phyloP scores from a whole-genome alignment of 169 alveolate genomes.

The Eimeria falciformis region DNA sequence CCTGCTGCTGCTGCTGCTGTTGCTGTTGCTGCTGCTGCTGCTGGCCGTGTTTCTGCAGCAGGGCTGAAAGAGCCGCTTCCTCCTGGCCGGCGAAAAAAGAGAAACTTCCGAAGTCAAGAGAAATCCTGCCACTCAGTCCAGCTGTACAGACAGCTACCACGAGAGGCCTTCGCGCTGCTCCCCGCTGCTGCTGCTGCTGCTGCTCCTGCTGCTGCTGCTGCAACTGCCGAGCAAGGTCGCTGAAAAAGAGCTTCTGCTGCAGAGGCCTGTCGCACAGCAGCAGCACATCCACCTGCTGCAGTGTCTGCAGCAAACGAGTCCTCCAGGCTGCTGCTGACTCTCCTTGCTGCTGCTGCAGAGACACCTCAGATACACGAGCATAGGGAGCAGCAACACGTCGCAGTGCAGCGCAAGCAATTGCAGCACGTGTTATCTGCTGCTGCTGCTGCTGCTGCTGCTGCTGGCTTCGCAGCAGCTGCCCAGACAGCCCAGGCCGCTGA shows the following conservation, averaged over 20 bases:
- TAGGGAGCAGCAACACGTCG: constrained; percentile 53
- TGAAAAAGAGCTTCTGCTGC: constrained; percentile 35
- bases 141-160: constrained; percentile 71
- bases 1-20: neutral
- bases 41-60: constrained; percentile 48
- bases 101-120: constrained; percentile 73
- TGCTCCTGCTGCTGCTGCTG: constrained; percentile 20
- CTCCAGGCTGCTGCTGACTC: constrained; percentile 57
- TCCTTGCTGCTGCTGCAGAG: constrained; percentile 30
- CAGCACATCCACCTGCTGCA: constrained; percentile 51
- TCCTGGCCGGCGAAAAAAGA: constrained; percentile 11
- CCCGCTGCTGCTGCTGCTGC: constrained; percentile 15
- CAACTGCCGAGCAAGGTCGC: constrained; percentile 41
- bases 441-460: neutral
- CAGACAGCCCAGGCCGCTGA: neutral
- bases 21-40: constrained; percentile 22
- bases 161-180: constrained; percentile 32
- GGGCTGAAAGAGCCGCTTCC: constrained; percentile 68
- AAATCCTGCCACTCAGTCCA: constrained; percentile 71
- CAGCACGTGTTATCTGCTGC: constrained; percentile 55
- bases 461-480: neutral
- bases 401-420: constrained; percentile 64
- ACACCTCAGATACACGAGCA: constrained; percentile 68
- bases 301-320: constrained; percentile 38
- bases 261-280: constrained; percentile 74